These are phyloP conservation scores for Penicillium sp. DNA, from an alignment of 2,329 filamentous ascomycete genomes.

Conservation along the genomic window DNA sequence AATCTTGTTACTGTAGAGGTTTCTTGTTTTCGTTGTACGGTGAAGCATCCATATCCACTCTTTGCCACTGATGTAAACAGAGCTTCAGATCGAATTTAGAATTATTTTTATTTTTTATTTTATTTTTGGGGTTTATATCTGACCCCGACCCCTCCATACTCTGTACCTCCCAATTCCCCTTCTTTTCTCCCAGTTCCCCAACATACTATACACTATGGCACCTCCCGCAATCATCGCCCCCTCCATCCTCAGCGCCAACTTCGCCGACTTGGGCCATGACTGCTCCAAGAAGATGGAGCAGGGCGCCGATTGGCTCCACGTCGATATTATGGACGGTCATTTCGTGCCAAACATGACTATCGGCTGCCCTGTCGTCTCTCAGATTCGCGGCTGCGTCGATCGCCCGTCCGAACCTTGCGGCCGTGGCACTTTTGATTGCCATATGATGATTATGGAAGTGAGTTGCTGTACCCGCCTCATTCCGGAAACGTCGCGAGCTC, in stretches of 20 bases:
- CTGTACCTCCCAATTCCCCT: neutral
- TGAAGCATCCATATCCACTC: conserved; percentile 21
- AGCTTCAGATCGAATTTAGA: conserved; percentile 12
- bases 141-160: neutral
- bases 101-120: conserved; percentile 3
- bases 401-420: conserved; percentile 67
- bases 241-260: conserved; percentile 97
- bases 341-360: conserved; percentile 99
- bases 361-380: conserved; percentile 89
- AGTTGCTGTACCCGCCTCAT: neutral
- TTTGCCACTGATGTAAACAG: conserved; percentile 22
- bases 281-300: conserved; percentile 82
- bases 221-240: conserved; percentile 93
- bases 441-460: conserved; percentile 99
- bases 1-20: neutral
- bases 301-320: conserved; percentile 89
- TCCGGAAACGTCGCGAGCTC: neutral
- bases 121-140: neutral
- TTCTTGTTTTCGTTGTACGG: conserved; percentile 10
- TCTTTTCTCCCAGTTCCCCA: neutral
- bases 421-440: conserved; percentile 95
- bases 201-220: conserved; percentile 53
- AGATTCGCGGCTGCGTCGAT: conserved; percentile 84
- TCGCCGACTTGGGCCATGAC: conserved; percentile 80
- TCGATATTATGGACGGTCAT: conserved; percentile 98